Base-by-base conservation (phyloP, 225 moss, liverwort and hornwort species). In the Anthoceros angustus region DNA sequence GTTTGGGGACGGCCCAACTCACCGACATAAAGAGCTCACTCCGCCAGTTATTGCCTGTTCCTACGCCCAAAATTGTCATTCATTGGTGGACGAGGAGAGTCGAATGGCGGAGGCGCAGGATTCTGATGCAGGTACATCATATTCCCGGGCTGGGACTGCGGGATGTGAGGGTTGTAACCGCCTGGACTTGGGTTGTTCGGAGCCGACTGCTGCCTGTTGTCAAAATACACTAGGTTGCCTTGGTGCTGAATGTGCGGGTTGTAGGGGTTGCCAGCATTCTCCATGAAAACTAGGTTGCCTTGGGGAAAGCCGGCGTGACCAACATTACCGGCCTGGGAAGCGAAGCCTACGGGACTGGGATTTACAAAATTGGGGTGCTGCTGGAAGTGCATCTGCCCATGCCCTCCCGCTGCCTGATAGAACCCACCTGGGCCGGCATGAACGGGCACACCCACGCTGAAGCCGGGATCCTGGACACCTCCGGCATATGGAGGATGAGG, bases 21-120 rank as follows among this genome's bases (percentile, higher is more conserved):
- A 32, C 32, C 32, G 2, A 32, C 32, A 32, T 32, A 32, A 4
- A 32, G 32, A 32, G 2, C 32, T 32, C 32, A n/a, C n/a, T n/a
- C n/a, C n/a, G n/a, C n/a, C n/a, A n/a, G 32, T 32, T 4, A 32
- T 32, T 32, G 55, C 55, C 55, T 8, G 23, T 23, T 20, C 23
- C 55, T 55, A 8, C 55, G 55, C n/a, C n/a, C 55, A 55, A 55
- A 55, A 55, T 23, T 55, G 55, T 55, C 55, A 55, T 20, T 55
- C 55, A 55, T 55, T 18, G 12, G 55, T 20, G 55, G 55, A 9
- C 55, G 8, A 1, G 1, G 16, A 6, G 55, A 55, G 16, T 15
- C 7, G 14, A 55, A 55, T 0, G 55, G 8, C 55, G 8, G 16
- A 55, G 55, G n/a, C 18, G 23, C 8, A 55, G 12, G 55, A 20